These are phyloP conservation scores for Talaromyces liani DNA, from an alignment of 495 filamentous ascomycete genomes.

Conservation along the genomic window DNA sequence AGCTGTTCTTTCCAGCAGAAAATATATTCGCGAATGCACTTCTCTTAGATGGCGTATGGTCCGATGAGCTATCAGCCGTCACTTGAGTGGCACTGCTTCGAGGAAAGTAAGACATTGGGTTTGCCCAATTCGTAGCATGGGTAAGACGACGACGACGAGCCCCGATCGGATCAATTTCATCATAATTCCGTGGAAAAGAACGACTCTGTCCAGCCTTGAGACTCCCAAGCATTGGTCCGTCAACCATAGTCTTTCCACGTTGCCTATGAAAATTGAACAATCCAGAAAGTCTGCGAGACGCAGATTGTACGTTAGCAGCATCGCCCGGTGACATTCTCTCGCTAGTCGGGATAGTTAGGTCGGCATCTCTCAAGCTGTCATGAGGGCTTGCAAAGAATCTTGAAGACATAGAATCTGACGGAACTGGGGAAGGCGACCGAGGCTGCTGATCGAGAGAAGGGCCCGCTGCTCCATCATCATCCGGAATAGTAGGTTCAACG, in stretches of 20 bases:
- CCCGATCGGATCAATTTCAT: slow-evolving; percentile 63
- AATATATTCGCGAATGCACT: slow-evolving; percentile 40
- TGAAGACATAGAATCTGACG: slow-evolving; percentile 52
- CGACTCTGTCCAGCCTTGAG: slow-evolving; percentile 73
- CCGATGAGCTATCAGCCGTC: slow-evolving; percentile 37
- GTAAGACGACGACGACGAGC: slow-evolving; percentile 56
- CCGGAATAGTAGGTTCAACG: slow-evolving; percentile 21
- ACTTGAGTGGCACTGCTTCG: slow-evolving; percentile 34
- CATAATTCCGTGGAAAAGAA: slow-evolving; percentile 66
- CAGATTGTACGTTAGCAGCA: slow-evolving; percentile 33
- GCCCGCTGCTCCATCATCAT: slow-evolving; percentile 16
- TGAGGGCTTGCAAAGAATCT: slow-evolving; percentile 64
- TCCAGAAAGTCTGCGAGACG: slow-evolving; percentile 47
- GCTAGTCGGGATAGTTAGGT: slow-evolving; percentile 14
- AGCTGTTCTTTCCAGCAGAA: slow-evolving; percentile 32
- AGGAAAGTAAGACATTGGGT: slow-evolving; percentile 47
- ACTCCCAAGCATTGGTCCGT: slow-evolving; percentile 62
- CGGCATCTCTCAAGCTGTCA: slow-evolving; percentile 45
- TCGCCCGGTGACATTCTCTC: slow-evolving; percentile 26
- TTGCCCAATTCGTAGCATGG: slow-evolving; percentile 54
- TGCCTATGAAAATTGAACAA: slow-evolving; percentile 64
- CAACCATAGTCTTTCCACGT: slow-evolving; percentile 61
- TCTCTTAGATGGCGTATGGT: slow-evolving; percentile 35
- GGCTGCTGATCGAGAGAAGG: slow-evolving; percentile 32
- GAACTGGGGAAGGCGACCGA: slow-evolving; percentile 65